Evolutionary conservation across 2,329 filamentous ascomycete genomes (phyloP).

Genomic region (Gnomoniopsis sp.): DNA sequence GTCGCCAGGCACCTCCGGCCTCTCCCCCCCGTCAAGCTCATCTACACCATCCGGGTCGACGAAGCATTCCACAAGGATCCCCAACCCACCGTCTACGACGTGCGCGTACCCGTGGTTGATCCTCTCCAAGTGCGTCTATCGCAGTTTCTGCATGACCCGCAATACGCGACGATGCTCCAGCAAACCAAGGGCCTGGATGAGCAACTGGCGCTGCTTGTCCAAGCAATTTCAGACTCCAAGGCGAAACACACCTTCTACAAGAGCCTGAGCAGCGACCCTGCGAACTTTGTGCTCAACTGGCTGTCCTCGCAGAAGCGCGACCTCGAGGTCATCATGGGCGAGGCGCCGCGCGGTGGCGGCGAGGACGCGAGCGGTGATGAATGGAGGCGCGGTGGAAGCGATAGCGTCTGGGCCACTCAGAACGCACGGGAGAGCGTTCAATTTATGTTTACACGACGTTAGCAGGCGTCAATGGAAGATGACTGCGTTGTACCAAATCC

Average conservation of each 20-base stretch:
- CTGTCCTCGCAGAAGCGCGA: constrained; percentile 87
- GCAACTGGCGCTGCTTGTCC: constrained; percentile 76
- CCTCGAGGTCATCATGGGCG: constrained; percentile 81
- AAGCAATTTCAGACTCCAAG: constrained; percentile 79
- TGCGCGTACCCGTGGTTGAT: constrained; percentile 81
- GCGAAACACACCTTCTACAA: constrained; percentile 88
- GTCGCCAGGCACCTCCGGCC: constrained; percentile 75
- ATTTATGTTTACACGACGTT: constrained; percentile 43
- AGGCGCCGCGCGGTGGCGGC: constrained; percentile 63
- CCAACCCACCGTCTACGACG: constrained; percentile 81
- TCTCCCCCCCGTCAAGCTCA: constrained; percentile 76
- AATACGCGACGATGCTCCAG: constrained; percentile 69
- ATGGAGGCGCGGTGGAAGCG: constrained; percentile 60
- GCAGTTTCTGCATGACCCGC: constrained; percentile 64
- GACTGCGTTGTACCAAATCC: no score
- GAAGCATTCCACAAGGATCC: constrained; percentile 73
- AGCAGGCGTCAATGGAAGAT: no score
- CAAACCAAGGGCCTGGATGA: constrained; percentile 78
- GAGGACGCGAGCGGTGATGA: constrained; percentile 59
- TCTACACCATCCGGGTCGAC: constrained; percentile 93
- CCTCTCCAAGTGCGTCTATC: constrained; percentile 68
- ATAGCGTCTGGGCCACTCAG: constrained; percentile 54
- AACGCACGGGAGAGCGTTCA: constrained; percentile 63
- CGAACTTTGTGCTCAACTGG: constrained; percentile 83
- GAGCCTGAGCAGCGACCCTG: constrained; percentile 74